phyloP scores from a whole-genome alignment of 2,329 filamentous ascomycete species.

The Monosporascus sp. region DNA sequence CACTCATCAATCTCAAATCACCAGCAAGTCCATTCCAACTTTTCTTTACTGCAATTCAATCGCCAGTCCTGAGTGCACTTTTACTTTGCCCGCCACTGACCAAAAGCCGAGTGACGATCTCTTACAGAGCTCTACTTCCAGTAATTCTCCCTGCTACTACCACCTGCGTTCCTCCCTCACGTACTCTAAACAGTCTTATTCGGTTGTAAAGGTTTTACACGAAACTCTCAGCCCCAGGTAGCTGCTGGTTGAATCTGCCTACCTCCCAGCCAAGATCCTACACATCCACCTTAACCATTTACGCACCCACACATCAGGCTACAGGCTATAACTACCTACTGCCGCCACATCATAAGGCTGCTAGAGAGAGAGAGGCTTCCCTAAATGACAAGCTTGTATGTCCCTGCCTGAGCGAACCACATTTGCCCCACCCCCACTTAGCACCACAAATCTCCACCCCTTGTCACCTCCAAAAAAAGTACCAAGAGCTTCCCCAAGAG shows the following conservation, averaged over 20 bases:
- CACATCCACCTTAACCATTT: background rate
- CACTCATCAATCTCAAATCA: too few relatives aligned
- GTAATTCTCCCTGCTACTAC: too few relatives aligned
- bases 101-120: background rate
- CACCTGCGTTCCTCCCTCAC: too few relatives aligned
- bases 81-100: background rate
- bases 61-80: background rate
- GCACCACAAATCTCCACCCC: background rate
- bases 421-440: background rate
- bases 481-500: background rate
- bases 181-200: too few relatives aligned
- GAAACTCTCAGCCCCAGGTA: background rate
- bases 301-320: too few relatives aligned
- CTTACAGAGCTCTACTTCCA: background rate
- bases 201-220: too few relatives aligned
- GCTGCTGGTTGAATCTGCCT: constrained; percentile 8
- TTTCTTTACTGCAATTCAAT: background rate
- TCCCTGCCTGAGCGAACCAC: background rate
- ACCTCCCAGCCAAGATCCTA: background rate
- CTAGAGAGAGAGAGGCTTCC: too few relatives aligned
- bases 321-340: too few relatives aligned
- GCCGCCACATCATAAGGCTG: too few relatives aligned
- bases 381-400: background rate
- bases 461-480: background rate
- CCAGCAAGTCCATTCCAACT: too few relatives aligned